These are phyloP conservation scores for Piloderma croceum DNA, from an alignment of 768 basidiomycete genomes.

Conservation along the genomic window DNA sequence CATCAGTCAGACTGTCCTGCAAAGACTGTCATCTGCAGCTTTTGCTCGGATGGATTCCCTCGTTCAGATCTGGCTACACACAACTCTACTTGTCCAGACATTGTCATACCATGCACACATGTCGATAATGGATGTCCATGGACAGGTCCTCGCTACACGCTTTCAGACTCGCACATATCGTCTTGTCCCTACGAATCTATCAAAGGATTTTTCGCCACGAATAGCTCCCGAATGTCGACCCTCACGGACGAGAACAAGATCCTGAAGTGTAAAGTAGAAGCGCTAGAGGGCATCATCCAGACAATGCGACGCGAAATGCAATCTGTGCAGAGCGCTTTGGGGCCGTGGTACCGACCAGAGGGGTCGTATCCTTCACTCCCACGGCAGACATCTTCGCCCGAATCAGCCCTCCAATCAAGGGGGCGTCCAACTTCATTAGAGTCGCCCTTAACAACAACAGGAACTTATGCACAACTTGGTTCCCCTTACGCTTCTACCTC, in stretches of 20 bases:
- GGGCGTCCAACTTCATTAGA: neutral
- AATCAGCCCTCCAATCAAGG: constrained; percentile 3
- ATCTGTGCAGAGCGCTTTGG: constrained; percentile 50
- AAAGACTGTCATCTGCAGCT: constrained; percentile 31
- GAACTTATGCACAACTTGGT: neutral
- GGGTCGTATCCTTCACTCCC: constrained; percentile 10
- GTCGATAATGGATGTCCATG: constrained; percentile 48
- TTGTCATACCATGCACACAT: constrained; percentile 40
- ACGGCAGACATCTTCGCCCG: neutral
- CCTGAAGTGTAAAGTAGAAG: constrained; percentile 52
- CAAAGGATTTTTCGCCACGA: constrained; percentile 51
- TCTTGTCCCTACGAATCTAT: constrained; percentile 56
- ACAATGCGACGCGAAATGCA: constrained; percentile 52
- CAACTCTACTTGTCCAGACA: constrained; percentile 32
- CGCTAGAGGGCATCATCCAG: constrained; percentile 51
- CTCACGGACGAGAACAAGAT: constrained; percentile 61
- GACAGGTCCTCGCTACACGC: constrained; percentile 37
- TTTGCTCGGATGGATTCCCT: constrained; percentile 34
- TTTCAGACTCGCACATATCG: constrained; percentile 32
- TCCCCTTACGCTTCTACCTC: constrained; percentile 1
- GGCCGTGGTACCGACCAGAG: constrained; percentile 52
- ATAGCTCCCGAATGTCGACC: constrained; percentile 32
- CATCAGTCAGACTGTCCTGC: constrained; percentile 37
- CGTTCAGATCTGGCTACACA: constrained; percentile 33
- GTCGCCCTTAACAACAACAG: neutral